Evolutionary conservation across 2,329 filamentous ascomycete genomes (phyloP).

Genomic region (Fusarium brachygibbosum): DNA sequence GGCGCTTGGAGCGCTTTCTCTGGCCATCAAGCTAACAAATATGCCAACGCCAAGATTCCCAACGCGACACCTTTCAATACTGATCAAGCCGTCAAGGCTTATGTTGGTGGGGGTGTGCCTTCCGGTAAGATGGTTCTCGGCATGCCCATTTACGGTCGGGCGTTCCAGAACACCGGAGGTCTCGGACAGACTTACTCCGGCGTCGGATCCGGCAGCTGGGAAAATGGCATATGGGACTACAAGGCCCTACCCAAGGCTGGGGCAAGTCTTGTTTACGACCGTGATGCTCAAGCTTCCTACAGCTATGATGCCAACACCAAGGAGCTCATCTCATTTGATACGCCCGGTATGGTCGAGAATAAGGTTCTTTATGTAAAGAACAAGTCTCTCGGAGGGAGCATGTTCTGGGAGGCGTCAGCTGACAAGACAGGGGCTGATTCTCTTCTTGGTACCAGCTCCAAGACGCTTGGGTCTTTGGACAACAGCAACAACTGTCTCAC

Average conservation of each 20-base stretch:
- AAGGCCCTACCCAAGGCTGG: slow-evolving; percentile 77
- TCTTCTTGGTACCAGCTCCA: slow-evolving; percentile 67
- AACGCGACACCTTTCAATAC: slow-evolving; percentile 76
- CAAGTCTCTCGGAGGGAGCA: slow-evolving; percentile 75
- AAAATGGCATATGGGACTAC: slow-evolving; percentile 83
- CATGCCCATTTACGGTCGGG: slow-evolving; percentile 83
- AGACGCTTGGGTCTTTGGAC: slow-evolving; percentile 58
- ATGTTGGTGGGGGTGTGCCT: slow-evolving; percentile 72
- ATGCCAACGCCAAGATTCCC: slow-evolving; percentile 65
- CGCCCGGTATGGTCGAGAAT: slow-evolving; percentile 65
- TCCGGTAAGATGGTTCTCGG: slow-evolving; percentile 78
- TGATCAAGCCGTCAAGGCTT: slow-evolving; percentile 72
- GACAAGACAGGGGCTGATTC: slow-evolving; percentile 72
- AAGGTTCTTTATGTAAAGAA: slow-evolving; percentile 76
- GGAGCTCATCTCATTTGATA: slow-evolving; percentile 80
- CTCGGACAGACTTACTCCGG: slow-evolving; percentile 60
- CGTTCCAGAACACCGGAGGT: slow-evolving; percentile 64
- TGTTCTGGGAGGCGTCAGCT: slow-evolving; percentile 87
- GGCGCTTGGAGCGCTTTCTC: slow-evolving; percentile 74
- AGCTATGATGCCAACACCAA: slow-evolving; percentile 72
- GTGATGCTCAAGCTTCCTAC: slow-evolving; percentile 72
- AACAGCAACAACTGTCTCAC: slow-evolving; percentile 61
- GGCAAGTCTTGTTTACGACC: slow-evolving; percentile 70
- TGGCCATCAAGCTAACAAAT: slow-evolving; percentile 80
- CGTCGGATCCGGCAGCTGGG: slow-evolving; percentile 77